phyloP scores from a whole-genome alignment of 2,329 filamentous ascomycete genomes.

The Colletotrichum sp. region DNA sequence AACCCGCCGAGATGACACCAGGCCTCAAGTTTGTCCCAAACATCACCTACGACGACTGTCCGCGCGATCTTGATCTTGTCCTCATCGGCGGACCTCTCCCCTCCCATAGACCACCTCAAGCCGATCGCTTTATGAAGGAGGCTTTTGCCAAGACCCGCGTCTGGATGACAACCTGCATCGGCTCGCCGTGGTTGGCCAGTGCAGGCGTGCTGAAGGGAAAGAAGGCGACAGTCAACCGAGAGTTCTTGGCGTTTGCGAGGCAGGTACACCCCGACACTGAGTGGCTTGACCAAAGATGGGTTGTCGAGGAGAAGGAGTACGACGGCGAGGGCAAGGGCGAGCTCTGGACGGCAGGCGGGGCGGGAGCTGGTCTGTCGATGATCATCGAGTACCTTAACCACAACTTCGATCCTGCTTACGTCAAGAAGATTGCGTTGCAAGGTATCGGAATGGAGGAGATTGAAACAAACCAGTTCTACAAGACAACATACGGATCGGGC shows the following conservation, averaged over 20 bases:
- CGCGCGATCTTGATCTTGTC: constrained; percentile 44
- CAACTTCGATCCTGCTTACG: constrained; percentile 9
- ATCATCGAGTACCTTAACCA: constrained; percentile 8
- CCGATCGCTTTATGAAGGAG: constrained; percentile 38
- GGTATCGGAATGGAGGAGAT: not conserved
- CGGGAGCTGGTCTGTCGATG: constrained; percentile 34
- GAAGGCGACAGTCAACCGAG: constrained; percentile 42
- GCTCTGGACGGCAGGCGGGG: constrained; percentile 42
- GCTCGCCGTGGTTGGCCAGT: constrained; percentile 41
- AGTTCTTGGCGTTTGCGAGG: constrained; percentile 29
- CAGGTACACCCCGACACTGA: constrained; percentile 34
- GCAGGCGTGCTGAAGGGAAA: constrained; percentile 39
- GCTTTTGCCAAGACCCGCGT: constrained; percentile 36
- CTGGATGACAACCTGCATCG: constrained; percentile 42
- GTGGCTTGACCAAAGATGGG: constrained; percentile 43
- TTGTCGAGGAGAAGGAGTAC: constrained; percentile 35
- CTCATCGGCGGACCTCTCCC: constrained; percentile 40
- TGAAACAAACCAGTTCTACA: constrained; percentile 16
- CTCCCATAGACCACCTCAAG: constrained; percentile 31
- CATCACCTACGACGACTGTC: constrained; percentile 42
- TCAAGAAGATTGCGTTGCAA: constrained; percentile 2
- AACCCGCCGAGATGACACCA: constrained; percentile 33
- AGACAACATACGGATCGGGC: not conserved
- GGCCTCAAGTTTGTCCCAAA: constrained; percentile 37
- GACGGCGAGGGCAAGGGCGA: constrained; percentile 30